Percentiles rank a stretch among this genome's conserved stretches.
Evolutionary conservation across 1,284 basidiomycete species (phyloP).

Genomic region (Boletus semigastroideus): DNA sequence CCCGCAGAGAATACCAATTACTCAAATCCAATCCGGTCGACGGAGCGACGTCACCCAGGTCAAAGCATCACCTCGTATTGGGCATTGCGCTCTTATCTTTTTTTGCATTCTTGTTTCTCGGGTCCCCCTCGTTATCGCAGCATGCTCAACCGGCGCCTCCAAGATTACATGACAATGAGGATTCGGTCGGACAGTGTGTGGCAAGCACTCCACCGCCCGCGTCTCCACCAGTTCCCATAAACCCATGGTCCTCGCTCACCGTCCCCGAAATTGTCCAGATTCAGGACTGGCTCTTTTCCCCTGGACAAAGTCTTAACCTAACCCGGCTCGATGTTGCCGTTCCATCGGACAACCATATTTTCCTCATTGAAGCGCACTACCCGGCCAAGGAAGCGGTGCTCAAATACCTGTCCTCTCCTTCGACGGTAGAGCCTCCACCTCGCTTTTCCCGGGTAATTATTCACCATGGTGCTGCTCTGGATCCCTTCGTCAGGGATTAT

Average conservation of each 20-base stretch:
- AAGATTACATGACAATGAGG: not conserved
- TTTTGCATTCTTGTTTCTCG: constrained; percentile 12
- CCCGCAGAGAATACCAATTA: constrained; percentile 15
- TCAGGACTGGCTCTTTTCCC: constrained; percentile 45
- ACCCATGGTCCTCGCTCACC: constrained; percentile 50
- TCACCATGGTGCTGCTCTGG: constrained; percentile 45
- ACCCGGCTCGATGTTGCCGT: constrained; percentile 34
- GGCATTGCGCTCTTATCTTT: constrained; percentile 14
- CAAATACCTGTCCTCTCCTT: constrained; percentile 42
- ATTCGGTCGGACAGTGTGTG: constrained; percentile 34
- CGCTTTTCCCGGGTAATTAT: constrained; percentile 49
- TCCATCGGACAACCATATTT: constrained; percentile 49
- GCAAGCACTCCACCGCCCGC: constrained; percentile 35
- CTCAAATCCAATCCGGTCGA: constrained; percentile 12
- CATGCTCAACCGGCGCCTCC: not conserved
- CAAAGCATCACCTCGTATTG: constrained; percentile 12
- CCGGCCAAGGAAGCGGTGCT: constrained; percentile 52
- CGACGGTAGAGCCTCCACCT: constrained; percentile 24
- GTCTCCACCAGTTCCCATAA: constrained; percentile 41
- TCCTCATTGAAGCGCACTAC: constrained; percentile 47
- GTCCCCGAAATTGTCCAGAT: constrained; percentile 46
- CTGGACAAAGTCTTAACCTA: constrained; percentile 48
- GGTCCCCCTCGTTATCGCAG: constrained; percentile 1
- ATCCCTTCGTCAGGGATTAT: constrained; percentile 51
- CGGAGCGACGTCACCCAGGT: constrained; percentile 1